Evolutionary conservation across 371 early-diverging fungal species (phyloP).

Genomic region (Apophysomyces variabilis): DNA sequence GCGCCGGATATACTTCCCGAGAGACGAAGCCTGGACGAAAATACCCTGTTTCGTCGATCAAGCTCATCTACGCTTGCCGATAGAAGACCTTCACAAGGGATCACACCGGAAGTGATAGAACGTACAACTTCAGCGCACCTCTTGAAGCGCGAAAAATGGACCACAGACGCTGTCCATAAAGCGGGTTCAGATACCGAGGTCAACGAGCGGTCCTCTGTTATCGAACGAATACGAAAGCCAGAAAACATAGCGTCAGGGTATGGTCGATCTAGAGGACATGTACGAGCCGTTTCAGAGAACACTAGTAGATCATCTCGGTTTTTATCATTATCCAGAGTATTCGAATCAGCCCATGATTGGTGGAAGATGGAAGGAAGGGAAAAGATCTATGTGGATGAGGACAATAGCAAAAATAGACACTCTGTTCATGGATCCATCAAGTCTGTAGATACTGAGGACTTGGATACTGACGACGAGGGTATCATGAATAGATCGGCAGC

Average conservation of each 20-base stretch:
- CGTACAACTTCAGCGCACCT: conserved; percentile 23
- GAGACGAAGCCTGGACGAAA: conserved; percentile 45
- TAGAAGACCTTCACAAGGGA: not conserved
- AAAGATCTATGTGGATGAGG: conserved; percentile 7
- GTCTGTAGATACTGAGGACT: conserved; percentile 29
- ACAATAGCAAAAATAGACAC: conserved; percentile 8
- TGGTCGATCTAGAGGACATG: conserved; percentile 27
- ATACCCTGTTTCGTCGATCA: conserved; percentile 19
- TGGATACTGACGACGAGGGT: conserved; percentile 23
- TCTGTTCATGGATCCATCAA: conserved; percentile 26
- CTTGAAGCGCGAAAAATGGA: conserved; percentile 21
- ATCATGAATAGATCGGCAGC: conserved; percentile 13
- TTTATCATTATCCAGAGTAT: conserved; percentile 35
- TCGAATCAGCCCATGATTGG: conserved; percentile 28
- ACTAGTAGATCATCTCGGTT: conserved; percentile 21
- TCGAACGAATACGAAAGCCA: not conserved
- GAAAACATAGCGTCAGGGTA: conserved; percentile 5
- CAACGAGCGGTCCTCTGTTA: not conserved
- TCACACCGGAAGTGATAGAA: conserved; percentile 15
- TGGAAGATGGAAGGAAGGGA: conserved; percentile 21
- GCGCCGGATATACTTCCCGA: conserved; percentile 26
- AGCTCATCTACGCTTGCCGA: not conserved
- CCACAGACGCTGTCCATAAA: not conserved
- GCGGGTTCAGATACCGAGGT: conserved; percentile 34
- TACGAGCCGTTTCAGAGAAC: conserved; percentile 37